Evolutionary conservation across 768 basidiomycete species (phyloP).

Genomic region (Phanerodontia chrysosporium): DNA sequence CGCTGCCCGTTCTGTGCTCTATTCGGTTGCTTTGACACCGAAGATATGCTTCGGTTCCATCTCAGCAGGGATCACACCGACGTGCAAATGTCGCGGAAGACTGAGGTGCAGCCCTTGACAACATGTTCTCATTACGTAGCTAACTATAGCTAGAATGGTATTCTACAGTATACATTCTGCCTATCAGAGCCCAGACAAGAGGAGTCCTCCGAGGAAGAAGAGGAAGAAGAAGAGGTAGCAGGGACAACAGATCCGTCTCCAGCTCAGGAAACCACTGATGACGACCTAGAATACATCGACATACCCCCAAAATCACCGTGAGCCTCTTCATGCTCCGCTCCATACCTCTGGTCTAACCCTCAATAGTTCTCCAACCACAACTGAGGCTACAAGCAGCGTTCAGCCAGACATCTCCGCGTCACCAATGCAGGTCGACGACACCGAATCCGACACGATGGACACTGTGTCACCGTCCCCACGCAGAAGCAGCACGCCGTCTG

Average conservation of each 20-base stretch:
- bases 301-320: not conserved
- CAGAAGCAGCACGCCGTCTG: not conserved
- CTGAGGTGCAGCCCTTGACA: conserved; percentile 9
- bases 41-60: conserved; percentile 43
- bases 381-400: too few species aligned
- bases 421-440: not conserved
- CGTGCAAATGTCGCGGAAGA: conserved; percentile 37
- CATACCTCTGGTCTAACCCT: not conserved
- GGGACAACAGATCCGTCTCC: not conserved
- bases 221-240: not conserved
- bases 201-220: conserved; percentile 4
- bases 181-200: not conserved
- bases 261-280: not conserved
- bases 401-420: not conserved
- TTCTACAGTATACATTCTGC: conserved; percentile 7
- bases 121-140: not conserved
- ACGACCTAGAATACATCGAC: not conserved
- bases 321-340: not conserved
- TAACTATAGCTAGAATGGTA: not conserved
- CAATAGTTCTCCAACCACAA: too few species aligned
- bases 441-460: not conserved
- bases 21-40: conserved; percentile 38
- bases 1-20: conserved; percentile 54
- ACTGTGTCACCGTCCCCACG: not conserved
- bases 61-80: conserved; percentile 44